These are phyloP conservation scores for Dioszegia aurantiaca DNA, from an alignment of 768 basidiomycete genomes.

Conservation along the genomic window DNA sequence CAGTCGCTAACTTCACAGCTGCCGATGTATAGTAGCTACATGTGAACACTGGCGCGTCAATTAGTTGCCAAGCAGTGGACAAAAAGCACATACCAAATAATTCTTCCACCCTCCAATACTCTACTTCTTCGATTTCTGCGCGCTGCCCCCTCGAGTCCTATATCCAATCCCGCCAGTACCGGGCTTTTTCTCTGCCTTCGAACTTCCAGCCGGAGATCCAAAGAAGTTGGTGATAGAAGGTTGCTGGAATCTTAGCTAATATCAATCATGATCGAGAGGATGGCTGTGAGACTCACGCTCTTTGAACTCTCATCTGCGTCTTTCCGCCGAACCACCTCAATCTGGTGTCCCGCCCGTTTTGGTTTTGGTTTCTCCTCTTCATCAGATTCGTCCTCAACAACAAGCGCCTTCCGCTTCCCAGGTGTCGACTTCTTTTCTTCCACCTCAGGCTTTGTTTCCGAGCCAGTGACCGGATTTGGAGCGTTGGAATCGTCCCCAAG, in stretches of 20 bases:
- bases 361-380: slow-evolving; percentile 10
- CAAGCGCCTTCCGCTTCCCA: slow-evolving; percentile 14
- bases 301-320: slow-evolving; percentile 21
- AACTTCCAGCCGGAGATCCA: slow-evolving; percentile 23
- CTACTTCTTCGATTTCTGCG: slow-evolving; percentile 5
- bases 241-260: slow-evolving; percentile 28
- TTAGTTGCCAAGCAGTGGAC: not conserved
- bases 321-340: slow-evolving; percentile 30
- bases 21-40: not conserved
- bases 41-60: not conserved
- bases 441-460: slow-evolving; percentile 6
- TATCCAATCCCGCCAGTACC: too few relatives aligned
- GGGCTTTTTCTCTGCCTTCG: slow-evolving; percentile 9
- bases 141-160: not conserved
- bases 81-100: too few relatives aligned
- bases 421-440: slow-evolving; percentile 9
- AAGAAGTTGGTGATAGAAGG: slow-evolving; percentile 43
- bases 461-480: slow-evolving; percentile 26
- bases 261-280: not conserved
- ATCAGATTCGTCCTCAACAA: slow-evolving; percentile 19
- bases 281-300: slow-evolving; percentile 19
- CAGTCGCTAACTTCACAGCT: not conserved
- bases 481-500: slow-evolving; percentile 50
- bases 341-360: slow-evolving; percentile 37
- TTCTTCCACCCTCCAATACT: not conserved